Evolutionary conservation across 345 rosid species (phyloP).

Genomic region (Euclidium syriacum): DNA sequence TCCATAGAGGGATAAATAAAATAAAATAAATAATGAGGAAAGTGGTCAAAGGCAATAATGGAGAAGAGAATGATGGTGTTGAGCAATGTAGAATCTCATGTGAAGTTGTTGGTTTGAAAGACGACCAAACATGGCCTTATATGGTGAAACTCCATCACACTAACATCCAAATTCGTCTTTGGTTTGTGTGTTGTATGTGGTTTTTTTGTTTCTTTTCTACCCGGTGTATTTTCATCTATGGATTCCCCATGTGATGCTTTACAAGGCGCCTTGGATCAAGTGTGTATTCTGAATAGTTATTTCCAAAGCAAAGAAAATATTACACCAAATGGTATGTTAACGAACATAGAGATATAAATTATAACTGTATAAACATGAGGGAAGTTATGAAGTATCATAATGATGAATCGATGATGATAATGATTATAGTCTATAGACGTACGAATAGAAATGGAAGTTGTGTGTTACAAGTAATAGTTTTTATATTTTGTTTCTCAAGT

Average conservation of each 20-base stretch:
- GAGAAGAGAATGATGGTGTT: slow-evolving; percentile 46
- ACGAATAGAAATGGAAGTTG: too few relatives aligned
- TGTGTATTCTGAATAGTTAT: slow-evolving; percentile 32
- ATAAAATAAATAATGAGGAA: slow-evolving; percentile 36
- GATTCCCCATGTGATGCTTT: slow-evolving; percentile 25
- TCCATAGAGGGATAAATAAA: too few relatives aligned
- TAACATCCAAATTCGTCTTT: slow-evolving; percentile 17
- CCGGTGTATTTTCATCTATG: neutral
- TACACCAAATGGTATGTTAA: neutral
- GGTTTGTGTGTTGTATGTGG: neutral
- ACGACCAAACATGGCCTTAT: slow-evolving; percentile 36
- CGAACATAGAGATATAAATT: too few relatives aligned
- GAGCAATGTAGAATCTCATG: slow-evolving; percentile 52
- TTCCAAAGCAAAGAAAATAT: neutral
- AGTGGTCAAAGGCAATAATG: slow-evolving; percentile 87
- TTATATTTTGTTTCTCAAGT: too few relatives aligned
- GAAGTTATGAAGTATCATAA: too few relatives aligned
- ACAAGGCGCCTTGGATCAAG: slow-evolving; percentile 43
- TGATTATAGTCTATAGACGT: too few relatives aligned
- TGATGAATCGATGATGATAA: too few relatives aligned
- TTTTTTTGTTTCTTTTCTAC: neutral
- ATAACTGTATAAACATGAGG: too few relatives aligned
- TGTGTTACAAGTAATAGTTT: too few relatives aligned
- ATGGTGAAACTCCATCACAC: slow-evolving; percentile 25
- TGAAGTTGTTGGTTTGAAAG: slow-evolving; percentile 51